Percentiles rank a stretch among this genome's conserved stretches.
phyloP scores from a whole-genome alignment of 441 rosid genomes.

The Lepidium campestre region DNA sequence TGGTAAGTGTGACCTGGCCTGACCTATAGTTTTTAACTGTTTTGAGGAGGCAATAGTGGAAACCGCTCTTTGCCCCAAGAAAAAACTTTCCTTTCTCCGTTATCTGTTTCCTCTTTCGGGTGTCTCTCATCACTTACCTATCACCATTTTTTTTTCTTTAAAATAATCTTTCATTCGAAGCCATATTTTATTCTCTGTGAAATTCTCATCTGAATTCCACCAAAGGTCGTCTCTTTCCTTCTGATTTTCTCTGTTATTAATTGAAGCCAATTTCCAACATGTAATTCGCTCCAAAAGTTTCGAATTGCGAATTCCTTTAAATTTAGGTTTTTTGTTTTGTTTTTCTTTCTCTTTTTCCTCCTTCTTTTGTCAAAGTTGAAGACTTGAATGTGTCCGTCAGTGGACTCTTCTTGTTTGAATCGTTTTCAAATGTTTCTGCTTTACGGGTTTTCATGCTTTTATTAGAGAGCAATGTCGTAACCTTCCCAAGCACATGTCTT shows the following conservation, averaged over 20 bases:
- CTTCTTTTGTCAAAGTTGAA: constrained; percentile 3
- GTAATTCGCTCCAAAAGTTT: constrained; percentile 1
- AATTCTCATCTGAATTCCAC: background rate
- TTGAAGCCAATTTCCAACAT: background rate
- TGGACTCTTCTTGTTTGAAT: constrained; percentile 1
- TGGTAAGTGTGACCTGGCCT: background rate
- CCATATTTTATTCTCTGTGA: background rate
- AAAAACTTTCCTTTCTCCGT: background rate
- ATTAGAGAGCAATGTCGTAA: background rate
- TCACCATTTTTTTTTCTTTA: background rate
- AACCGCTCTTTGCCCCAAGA: background rate
- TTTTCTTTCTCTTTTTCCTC: background rate
- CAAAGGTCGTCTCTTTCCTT: background rate
- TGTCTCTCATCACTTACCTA: no score
- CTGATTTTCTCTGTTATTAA: constrained; percentile 1
- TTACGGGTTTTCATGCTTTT: background rate
- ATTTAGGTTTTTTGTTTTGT: background rate
- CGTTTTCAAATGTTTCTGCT: constrained; percentile 10
- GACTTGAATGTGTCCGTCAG: constrained; percentile 10
- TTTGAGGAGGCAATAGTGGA: background rate
- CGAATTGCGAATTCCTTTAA: background rate
- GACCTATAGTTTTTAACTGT: background rate
- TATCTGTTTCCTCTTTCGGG: background rate
- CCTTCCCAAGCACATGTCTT: constrained; percentile 19
- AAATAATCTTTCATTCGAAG: background rate